Evolutionary conservation across 768 basidiomycete species (phyloP).

Genomic region (Serendipita sp.): DNA sequence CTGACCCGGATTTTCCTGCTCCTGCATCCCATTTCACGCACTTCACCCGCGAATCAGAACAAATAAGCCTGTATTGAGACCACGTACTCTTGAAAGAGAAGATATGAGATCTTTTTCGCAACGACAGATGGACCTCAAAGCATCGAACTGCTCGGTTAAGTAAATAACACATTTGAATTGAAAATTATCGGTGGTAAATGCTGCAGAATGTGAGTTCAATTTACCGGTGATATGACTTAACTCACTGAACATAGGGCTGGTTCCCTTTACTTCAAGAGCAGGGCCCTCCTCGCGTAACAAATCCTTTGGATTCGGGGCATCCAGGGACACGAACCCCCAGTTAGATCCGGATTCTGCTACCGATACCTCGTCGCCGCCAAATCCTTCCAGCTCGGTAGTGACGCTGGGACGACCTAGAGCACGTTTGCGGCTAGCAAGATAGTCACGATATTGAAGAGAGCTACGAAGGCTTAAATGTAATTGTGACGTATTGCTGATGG

Average conservation of each 20-base stretch:
- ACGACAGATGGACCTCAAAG: conserved; percentile 77
- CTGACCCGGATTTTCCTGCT: conserved; percentile 93
- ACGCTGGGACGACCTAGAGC: conserved; percentile 34
- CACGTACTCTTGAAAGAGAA: conserved; percentile 39
- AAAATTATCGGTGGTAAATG: conserved; percentile 77
- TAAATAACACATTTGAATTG: conserved; percentile 88
- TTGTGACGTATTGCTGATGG: neutral
- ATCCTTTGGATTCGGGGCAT: conserved; percentile 22
- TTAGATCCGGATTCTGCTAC: conserved; percentile 71
- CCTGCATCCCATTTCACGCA: conserved; percentile 93
- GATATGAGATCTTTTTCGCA: conserved; percentile 91
- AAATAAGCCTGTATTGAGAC: neutral
- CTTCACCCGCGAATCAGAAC: conserved; percentile 18
- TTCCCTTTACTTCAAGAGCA: conserved; percentile 8
- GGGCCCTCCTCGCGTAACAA: conserved; percentile 25
- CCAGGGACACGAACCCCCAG: conserved; percentile 84
- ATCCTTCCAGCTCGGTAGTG: conserved; percentile 54
- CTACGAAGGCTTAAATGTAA: conserved; percentile 21
- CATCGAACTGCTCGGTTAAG: conserved; percentile 95
- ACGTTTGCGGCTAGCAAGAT: conserved; percentile 57
- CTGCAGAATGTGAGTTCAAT: conserved; percentile 16
- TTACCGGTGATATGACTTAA: neutral
- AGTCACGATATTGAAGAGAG: conserved; percentile 67
- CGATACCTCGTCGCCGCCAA: conserved; percentile 85
- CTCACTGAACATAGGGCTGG: conserved; percentile 10